Evolutionary conservation across 179 eudicot species (phyloP).

Genomic region (Silene coronaria): DNA sequence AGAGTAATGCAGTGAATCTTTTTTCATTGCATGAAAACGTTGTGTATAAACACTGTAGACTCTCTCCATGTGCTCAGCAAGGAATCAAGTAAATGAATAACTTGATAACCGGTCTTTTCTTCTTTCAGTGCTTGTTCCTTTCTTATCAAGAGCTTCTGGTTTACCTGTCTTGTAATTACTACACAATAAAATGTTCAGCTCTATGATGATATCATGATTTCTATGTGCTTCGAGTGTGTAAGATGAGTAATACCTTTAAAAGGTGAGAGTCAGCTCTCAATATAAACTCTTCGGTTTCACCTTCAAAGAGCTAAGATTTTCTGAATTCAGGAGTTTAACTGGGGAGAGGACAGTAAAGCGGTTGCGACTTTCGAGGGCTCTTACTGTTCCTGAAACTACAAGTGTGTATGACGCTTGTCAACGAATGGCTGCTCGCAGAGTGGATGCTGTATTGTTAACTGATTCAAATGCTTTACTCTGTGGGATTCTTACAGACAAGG

Average conservation of each 20-base stretch:
- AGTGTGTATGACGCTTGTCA: slow-evolving; percentile 84
- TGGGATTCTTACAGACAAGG: slow-evolving; percentile 97
- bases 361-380: slow-evolving; percentile 82
- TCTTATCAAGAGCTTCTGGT: too few species aligned
- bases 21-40: too few species aligned
- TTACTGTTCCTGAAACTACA: slow-evolving; percentile 88
- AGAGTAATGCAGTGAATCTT: too few species aligned
- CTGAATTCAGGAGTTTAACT: slow-evolving; percentile 54
- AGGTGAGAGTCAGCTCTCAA: background rate
- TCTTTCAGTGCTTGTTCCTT: too few species aligned
- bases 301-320: background rate
- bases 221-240: background rate
- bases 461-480: slow-evolving; percentile 93
- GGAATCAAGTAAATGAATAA: too few species aligned
- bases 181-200: too few species aligned
- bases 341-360: slow-evolving; percentile 93
- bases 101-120: too few species aligned
- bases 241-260: background rate
- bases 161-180: background rate
- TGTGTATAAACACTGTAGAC: too few species aligned
- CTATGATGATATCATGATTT: background rate
- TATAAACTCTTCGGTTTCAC: background rate
- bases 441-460: slow-evolving; percentile 87
- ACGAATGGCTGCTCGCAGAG: slow-evolving; percentile 82
- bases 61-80: too few species aligned